Evolutionary conservation across 331 rosid genomes (phyloP), one percentile per base, ranked within the genome.

Genomic region (Quercus phellos): DNA sequence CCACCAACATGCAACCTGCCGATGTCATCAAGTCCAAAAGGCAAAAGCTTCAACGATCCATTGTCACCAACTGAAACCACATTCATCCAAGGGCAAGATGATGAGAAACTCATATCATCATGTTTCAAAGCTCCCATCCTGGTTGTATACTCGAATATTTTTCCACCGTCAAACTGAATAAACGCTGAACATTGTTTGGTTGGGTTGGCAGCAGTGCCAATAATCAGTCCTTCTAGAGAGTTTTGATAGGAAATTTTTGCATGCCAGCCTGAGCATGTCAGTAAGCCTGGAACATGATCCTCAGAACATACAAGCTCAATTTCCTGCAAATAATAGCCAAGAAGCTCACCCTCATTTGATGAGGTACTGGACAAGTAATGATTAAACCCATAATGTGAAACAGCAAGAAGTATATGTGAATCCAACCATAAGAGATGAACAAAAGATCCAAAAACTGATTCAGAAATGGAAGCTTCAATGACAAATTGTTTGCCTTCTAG

Each of bases 371-470:
- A 77, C 27, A 81, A 56, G 80, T 82, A 77, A 59, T 87, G 86
- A 76, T 90, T 84, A 78, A 88, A 88, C 69, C 92, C 98, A 80
- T 82, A 83, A 83, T 85, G 96, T 55, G 94, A 93, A 79, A 87
- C 89, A 50, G 94, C 88, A 78, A 95, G 89, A 76, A 95, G 86
- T 21, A 38, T 87, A 55, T 70, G 94, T 4, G 90, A 87, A 80
- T 91, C 93, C 93, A 95, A 80, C 99, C 99, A 95, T 50, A 71
- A 82, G 74, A 91, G 80, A 84, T 95, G 98, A 51, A 89, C 76
- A 83, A 87, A 69, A 78, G 92, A 91, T 30, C 98, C 98, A 18
- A 87, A 74, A 10, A 75, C 74, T 60, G 43, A 51, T 64, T 91
- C 89, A 74, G 86, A 76, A 56, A 61, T 72, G 29, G 84, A 84